A percentile compares a stretch with the other conserved stretches of the same genome.
phyloP scores from a whole-genome alignment of 805 yeast species.

The Metschnikowia kofuensis region DNA sequence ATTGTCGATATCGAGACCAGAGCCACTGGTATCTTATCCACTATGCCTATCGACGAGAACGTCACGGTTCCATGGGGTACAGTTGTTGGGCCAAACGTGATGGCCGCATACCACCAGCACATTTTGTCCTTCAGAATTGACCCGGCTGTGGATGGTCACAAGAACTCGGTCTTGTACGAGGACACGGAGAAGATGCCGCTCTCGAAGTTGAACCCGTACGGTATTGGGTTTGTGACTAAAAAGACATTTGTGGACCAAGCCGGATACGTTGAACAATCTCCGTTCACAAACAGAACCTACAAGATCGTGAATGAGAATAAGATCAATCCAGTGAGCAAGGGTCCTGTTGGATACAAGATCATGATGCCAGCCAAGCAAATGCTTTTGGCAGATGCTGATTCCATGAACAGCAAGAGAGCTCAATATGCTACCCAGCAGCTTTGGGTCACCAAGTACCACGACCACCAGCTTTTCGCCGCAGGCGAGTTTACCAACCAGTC shows the following conservation, averaged over 20 bases:
- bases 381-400: constrained; percentile 62
- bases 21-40: constrained; percentile 84
- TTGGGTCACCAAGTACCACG: constrained; percentile 79
- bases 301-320: constrained; percentile 72
- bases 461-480: constrained; percentile 71
- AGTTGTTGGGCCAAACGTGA: constrained; percentile 71
- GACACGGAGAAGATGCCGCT: constrained; percentile 62
- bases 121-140: constrained; percentile 75
- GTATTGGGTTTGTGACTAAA: constrained; percentile 65
- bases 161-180: constrained; percentile 68
- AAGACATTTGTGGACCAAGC: constrained; percentile 67
- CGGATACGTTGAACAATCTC: constrained; percentile 69
- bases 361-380: constrained; percentile 73
- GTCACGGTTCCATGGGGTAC: constrained; percentile 72
- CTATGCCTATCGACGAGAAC: constrained; percentile 76
- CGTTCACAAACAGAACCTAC: constrained; percentile 69
- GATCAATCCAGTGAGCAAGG: constrained; percentile 64
- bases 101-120: constrained; percentile 86
- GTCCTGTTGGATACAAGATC: constrained; percentile 76
- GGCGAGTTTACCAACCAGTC: constrained; percentile 89
- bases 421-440: constrained; percentile 71
- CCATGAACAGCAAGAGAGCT: constrained; percentile 70
- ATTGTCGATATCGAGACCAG: constrained; percentile 74
- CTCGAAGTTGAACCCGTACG: constrained; percentile 58
- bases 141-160: constrained; percentile 79